These are phyloP conservation scores for Lactarius hengduanensis DNA, from an alignment of 768 basidiomycete species.

Conservation along the genomic window DNA sequence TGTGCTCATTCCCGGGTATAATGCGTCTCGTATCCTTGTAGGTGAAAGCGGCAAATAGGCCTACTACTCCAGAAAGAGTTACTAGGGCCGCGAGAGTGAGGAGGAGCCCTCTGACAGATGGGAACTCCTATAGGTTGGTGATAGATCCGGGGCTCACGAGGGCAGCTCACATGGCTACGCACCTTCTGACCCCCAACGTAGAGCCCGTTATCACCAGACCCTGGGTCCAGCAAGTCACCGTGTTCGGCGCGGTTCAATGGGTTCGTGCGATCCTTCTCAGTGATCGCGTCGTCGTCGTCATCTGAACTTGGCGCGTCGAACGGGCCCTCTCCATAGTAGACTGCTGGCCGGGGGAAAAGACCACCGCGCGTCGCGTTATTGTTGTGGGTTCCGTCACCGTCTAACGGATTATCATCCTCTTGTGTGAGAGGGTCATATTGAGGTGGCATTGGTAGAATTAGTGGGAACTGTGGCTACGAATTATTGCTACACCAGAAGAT, in stretches of 20 bases:
- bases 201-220: slow-evolving; percentile 35
- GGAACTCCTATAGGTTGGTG: slow-evolving; percentile 40
- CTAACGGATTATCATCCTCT: slow-evolving; percentile 14
- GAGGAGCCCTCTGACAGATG: slow-evolving; percentile 60
- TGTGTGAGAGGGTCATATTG: slow-evolving; percentile 29
- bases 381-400: neutral
- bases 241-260: slow-evolving; percentile 35
- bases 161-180: slow-evolving; percentile 17
- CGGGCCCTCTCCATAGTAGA: slow-evolving; percentile 73
- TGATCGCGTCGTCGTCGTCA: slow-evolving; percentile 56
- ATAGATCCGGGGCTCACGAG: slow-evolving; percentile 16
- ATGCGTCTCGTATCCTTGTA: slow-evolving; percentile 60
- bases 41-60: slow-evolving; percentile 70
- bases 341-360: slow-evolving; percentile 28
- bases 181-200: slow-evolving; percentile 42
- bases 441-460: slow-evolving; percentile 16
- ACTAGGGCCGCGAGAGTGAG: slow-evolving; percentile 61
- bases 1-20: slow-evolving; percentile 54
- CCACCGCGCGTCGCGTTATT: neutral
- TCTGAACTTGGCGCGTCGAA: slow-evolving; percentile 82
- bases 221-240: slow-evolving; percentile 30
- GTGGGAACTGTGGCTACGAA: neutral
- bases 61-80: slow-evolving; percentile 62
- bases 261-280: slow-evolving; percentile 44
- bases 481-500: neutral